phyloP scores from a whole-genome alignment of 495 filamentous ascomycete species.

The Xylaria intraflava region DNA sequence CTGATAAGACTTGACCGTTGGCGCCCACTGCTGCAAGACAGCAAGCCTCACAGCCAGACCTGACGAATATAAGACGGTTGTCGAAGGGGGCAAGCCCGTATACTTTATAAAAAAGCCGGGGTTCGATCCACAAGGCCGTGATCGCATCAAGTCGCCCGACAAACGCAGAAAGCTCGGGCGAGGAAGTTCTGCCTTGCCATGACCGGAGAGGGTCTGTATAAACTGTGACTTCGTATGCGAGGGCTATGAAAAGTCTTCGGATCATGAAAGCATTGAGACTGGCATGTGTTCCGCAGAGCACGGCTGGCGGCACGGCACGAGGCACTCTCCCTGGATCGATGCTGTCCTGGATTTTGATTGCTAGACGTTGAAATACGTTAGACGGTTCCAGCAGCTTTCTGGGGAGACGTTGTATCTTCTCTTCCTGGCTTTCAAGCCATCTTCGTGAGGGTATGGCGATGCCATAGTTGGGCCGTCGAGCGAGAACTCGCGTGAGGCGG shows the following conservation, averaged over 20 bases:
- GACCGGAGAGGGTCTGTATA: conserved; percentile 20
- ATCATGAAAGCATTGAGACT: conserved; percentile 31
- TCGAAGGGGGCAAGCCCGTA: conserved; percentile 20
- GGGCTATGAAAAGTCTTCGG: conserved; percentile 26
- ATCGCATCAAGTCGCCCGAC: conserved; percentile 28
- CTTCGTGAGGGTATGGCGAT: conserved; percentile 22
- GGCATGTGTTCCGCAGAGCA: conserved; percentile 31
- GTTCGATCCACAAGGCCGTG: conserved; percentile 30
- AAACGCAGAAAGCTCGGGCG: conserved; percentile 19
- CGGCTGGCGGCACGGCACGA: conserved; percentile 21
- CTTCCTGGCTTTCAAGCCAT: conserved; percentile 22
- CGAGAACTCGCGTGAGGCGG: conserved; percentile 20
- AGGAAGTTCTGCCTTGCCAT: conserved; percentile 11
- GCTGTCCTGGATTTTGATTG: conserved; percentile 18
- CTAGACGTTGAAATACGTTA: conserved; percentile 18
- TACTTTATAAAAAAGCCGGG: conserved; percentile 22
- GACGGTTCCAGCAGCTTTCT: conserved; percentile 15
- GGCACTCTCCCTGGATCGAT: conserved; percentile 14
- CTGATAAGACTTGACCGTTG: conserved; percentile 26
- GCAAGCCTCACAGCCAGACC: conserved; percentile 39
- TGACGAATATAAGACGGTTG: conserved; percentile 20
- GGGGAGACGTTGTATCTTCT: conserved; percentile 18
- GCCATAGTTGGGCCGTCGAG: conserved; percentile 24
- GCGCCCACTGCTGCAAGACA: conserved; percentile 39
- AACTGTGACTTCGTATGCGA: conserved; percentile 32